A percentile compares a stretch with the other conserved stretches of the same genome.
These are phyloP conservation scores for Hortiboletus flavorubellus DNA, from an alignment of 768 basidiomycete species.

Conservation along the genomic window DNA sequence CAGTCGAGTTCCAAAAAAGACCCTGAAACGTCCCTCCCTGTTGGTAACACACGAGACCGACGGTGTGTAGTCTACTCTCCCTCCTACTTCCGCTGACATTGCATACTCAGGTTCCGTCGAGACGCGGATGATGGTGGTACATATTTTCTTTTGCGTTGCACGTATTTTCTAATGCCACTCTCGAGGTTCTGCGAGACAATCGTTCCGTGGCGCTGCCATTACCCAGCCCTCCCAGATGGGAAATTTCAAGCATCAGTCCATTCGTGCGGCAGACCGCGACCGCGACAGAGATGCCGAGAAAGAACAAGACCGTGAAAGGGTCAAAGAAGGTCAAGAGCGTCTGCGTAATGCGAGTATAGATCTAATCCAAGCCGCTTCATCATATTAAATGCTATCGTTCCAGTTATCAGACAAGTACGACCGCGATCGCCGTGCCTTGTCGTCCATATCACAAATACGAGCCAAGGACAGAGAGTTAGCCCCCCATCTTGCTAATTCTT, in stretches of 20 bases:
- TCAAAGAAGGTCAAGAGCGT: constrained; percentile 76
- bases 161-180: constrained; percentile 2
- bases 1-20: constrained; percentile 53
- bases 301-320: constrained; percentile 55
- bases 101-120: constrained; percentile 58
- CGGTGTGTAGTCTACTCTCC: constrained; percentile 42
- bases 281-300: constrained; percentile 45
- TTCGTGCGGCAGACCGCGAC: constrained; percentile 62
- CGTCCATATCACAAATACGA: constrained; percentile 46
- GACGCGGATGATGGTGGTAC: constrained; percentile 73
- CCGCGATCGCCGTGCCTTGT: constrained; percentile 66
- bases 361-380: not conserved
- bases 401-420: constrained; percentile 88
- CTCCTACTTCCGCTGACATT: constrained; percentile 6
- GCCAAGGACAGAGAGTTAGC: constrained; percentile 66
- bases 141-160: constrained; percentile 15
- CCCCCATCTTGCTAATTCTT: constrained; percentile 50
- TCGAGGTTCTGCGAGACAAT: constrained; percentile 58
- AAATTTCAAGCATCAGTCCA: constrained; percentile 86
- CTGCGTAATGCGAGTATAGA: constrained; percentile 57
- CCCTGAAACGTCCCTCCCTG: constrained; percentile 48
- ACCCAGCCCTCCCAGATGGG: constrained; percentile 91
- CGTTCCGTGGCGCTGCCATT: constrained; percentile 59
- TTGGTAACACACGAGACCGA: constrained; percentile 59
- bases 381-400: constrained; percentile 2